Conservation (phyloP, 257 asterid genomes). For the Asclepias syriaca region DNA sequence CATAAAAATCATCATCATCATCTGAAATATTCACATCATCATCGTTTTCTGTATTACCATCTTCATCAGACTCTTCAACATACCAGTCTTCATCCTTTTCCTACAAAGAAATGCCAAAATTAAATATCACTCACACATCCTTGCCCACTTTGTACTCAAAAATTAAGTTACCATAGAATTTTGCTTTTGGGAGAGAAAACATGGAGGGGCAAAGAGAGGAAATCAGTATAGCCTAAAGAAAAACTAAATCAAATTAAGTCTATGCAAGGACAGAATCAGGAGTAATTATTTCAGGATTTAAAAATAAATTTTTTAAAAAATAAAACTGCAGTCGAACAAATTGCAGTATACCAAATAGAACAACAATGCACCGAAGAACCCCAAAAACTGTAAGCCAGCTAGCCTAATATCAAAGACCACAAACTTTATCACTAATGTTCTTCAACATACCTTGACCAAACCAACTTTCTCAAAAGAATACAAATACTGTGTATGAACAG, state of each 20-base stretch:
- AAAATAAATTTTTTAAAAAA: no score
- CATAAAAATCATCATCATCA: conserved; percentile 53
- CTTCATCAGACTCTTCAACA: conserved; percentile 88
- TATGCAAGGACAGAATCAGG: neutral
- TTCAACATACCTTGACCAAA: neutral
- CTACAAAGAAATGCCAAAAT: conserved; percentile 28
- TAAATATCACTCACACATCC: neutral
- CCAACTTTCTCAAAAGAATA: neutral
- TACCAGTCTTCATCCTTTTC: conserved; percentile 83
- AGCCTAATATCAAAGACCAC: neutral
- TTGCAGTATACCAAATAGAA: neutral
- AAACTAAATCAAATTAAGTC: neutral
- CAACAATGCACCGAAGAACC: neutral
- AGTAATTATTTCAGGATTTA: neutral
- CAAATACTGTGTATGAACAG: neutral
- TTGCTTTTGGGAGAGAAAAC: neutral
- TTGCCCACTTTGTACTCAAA: neutral
- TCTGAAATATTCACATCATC: conserved; percentile 71
- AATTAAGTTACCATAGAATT: neutral
- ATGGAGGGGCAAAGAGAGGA: neutral
- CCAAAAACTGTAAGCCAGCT: neutral
- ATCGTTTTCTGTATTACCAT: conserved; percentile 45
- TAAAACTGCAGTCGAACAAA: neutral
- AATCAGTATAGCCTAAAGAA: neutral
- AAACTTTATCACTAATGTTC: neutral